Base-by-base conservation (phyloP, 31 red algal species). In the Porphyra umbilicalis region DNA sequence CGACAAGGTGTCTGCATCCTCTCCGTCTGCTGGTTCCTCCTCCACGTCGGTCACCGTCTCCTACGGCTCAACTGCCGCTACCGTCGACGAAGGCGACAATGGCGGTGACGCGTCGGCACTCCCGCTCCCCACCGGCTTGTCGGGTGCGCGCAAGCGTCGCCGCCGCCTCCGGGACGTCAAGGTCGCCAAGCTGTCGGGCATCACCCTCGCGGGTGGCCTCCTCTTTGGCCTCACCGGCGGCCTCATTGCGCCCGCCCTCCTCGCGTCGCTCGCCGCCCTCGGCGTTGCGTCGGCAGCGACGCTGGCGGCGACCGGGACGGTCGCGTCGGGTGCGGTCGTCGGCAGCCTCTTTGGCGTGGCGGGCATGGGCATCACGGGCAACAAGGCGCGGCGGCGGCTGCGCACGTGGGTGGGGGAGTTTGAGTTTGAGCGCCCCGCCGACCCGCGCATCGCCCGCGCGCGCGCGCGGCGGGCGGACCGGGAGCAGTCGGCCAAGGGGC, bases 161-260 rank as follows among this genome's bases (percentile, higher is more conserved):
- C 57, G 57, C 30, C 57, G 25, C 57, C 57, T 71, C 57, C 57
- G 57, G 16, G 57, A 83, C 34, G 76, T 67, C 18, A 87, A 89
- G 46, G 96, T 86, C 3, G 82, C 91, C 75, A 98, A 98, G 85
- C 85, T 98, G 34, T 84, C 83, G 30, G 96, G 92, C 44, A 95
- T 98, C 40, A 91, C 96, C 14, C 82, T 98, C 29, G 92, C 81
- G 31, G 96, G 96, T n/a, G 96, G 96, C 25, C 76, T 94, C 40
- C 68, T 98, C 76, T 98, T 98, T 88, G 96, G 96, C 1, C 76
- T 98, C 25, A 94, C 96, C 8, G 96, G 96, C 8, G 96, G 92
- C 10, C 87, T 98, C 31, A 94, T 94, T 89, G 96, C 96, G 4
- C 96, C 96, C 0, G 87, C 88, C 5, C 75, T 98, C 39, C 79